phyloP scores from a whole-genome alignment of 108 stramenopile species.

The Conticribra weissflogii region DNA sequence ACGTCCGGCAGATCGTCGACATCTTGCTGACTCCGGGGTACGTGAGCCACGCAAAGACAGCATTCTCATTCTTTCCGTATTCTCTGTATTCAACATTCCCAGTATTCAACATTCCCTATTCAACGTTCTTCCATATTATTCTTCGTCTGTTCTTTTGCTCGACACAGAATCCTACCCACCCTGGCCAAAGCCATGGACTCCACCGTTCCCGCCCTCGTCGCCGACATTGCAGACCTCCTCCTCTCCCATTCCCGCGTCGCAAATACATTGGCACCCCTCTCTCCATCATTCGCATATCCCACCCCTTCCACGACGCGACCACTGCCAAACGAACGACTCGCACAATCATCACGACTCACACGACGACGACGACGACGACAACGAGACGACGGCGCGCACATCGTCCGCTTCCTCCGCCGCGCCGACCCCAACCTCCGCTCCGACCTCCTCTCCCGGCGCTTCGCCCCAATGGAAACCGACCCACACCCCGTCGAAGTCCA shows the following conservation, averaged over 20 bases:
- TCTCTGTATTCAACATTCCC: neutral
- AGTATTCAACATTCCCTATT: neutral
- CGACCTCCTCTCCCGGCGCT: no score
- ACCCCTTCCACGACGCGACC: no score
- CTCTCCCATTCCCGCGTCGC: conserved; percentile 40
- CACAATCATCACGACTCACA: no score
- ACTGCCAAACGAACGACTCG: no score
- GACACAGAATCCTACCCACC: conserved; percentile 22
- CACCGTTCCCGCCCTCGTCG: conserved; percentile 27
- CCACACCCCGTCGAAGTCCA: conserved; percentile 37
- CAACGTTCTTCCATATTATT: neutral
- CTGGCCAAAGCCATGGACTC: conserved; percentile 25
- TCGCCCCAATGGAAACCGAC: no score
- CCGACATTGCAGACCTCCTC: conserved; percentile 32
- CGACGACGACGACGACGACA: no score
- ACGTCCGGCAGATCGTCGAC: conserved; percentile 42
- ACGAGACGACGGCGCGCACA: no score
- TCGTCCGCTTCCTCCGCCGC: no score
- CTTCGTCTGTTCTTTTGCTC: neutral
- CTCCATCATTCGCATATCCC: conserved; percentile 16
- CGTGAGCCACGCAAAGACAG: neutral
- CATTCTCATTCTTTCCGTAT: neutral
- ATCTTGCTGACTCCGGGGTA: conserved; percentile 35
- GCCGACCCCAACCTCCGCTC: no score
- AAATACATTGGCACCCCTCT: no score